Evolutionary conservation across 176 grass and related monocot genomes (phyloP).

Genomic region (Pharus latifolius): DNA sequence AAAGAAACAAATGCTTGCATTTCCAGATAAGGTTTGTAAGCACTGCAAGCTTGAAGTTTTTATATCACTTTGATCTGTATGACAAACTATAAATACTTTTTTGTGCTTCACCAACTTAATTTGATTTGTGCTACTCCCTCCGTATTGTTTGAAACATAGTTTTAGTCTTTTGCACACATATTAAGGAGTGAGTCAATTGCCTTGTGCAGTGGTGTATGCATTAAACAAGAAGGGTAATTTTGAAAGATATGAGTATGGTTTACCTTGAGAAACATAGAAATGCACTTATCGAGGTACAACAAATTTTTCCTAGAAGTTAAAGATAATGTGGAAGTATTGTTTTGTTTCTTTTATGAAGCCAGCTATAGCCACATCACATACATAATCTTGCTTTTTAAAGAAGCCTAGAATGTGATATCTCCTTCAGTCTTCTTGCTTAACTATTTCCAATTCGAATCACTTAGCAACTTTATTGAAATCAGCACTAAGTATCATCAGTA

Average conservation of each 20-base stretch:
- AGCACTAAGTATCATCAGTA: neutral
- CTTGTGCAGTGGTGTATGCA: no score
- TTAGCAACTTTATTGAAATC: slow-evolving; percentile 6
- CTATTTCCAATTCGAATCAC: neutral
- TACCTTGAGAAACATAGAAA: no score
- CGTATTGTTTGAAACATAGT: no score
- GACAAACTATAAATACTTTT: neutral
- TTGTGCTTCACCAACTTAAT: neutral
- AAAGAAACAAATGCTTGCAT: slow-evolving; percentile 74
- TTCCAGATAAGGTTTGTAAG: slow-evolving; percentile 94
- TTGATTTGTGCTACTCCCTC: slow-evolving; percentile 3
- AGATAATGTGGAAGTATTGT: no score
- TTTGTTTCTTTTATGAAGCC: neutral
- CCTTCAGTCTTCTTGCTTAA: neutral
- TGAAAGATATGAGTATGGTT: no score
- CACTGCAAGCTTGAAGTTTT: neutral
- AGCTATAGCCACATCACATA: neutral
- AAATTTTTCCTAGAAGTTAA: no score
- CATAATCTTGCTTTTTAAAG: neutral
- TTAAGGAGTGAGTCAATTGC: no score
- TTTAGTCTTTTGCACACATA: no score
- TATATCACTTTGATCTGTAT: neutral
- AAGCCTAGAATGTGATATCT: no score
- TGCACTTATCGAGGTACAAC: no score
- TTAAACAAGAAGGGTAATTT: no score